These are phyloP conservation scores for Penicillium sp. DNA, from an alignment of 2,329 filamentous ascomycete genomes.

Conservation along the genomic window DNA sequence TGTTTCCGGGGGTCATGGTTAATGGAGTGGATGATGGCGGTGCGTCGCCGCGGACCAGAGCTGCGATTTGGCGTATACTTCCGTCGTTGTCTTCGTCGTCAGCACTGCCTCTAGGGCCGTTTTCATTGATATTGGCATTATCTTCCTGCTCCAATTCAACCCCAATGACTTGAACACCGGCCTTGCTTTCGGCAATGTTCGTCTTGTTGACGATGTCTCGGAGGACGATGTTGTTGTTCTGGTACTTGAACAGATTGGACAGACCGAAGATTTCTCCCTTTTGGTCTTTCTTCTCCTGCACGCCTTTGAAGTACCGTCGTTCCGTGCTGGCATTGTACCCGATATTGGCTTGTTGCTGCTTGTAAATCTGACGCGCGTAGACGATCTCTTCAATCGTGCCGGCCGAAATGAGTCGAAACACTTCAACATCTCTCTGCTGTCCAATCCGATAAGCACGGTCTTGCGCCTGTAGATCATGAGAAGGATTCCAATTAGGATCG, in stretches of 20 bases:
- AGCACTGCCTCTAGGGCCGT: constrained; percentile 16
- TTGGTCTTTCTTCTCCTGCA: constrained; percentile 75
- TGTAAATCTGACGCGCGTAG: constrained; percentile 96
- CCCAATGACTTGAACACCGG: constrained; percentile 74
- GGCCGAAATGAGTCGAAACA: constrained; percentile 83
- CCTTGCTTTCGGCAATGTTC: constrained; percentile 88
- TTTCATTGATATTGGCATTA: constrained; percentile 37
- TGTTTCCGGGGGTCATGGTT: constrained; percentile 27
- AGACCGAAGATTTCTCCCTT: constrained; percentile 95
- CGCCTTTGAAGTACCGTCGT: constrained; percentile 89
- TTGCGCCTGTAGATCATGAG: constrained; percentile 91
- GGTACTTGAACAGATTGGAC: constrained; percentile 78
- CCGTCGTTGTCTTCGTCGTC: constrained; percentile 57
- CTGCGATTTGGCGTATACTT: constrained; percentile 69
- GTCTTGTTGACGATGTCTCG: constrained; percentile 98
- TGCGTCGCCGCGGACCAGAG: constrained; percentile 50
- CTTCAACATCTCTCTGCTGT: constrained; percentile 87
- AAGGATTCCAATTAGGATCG: constrained; percentile 96
- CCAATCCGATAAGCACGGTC: constrained; percentile 95
- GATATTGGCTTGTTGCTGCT: constrained; percentile 97
- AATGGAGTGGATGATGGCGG: neutral
- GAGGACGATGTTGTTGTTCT: constrained; percentile 72
- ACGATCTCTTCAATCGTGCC: constrained; percentile 97
- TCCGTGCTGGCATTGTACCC: constrained; percentile 91
- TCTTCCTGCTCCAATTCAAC: constrained; percentile 65